phyloP scores from a whole-genome alignment of 1,284 basidiomycete genomes.

The Austroboletus novae-zelandiae region DNA sequence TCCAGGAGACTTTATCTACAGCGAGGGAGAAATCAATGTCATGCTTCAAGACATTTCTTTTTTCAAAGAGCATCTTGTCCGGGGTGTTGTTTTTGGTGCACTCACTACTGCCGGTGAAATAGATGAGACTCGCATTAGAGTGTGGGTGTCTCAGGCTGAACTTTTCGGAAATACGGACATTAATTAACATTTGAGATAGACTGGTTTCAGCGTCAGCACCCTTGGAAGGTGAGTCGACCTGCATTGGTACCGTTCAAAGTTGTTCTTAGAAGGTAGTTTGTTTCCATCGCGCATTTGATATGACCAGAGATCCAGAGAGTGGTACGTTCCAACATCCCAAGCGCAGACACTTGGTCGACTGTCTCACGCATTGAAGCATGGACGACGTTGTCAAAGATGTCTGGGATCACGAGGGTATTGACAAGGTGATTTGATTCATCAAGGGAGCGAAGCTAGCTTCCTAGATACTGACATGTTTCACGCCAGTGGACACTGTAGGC shows the following conservation, averaged over 20 bases:
- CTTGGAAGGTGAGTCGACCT: constrained; percentile 52
- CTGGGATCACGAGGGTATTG: constrained; percentile 68
- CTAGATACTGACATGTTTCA: constrained; percentile 1
- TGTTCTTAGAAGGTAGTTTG: constrained; percentile 49
- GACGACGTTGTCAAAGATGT: constrained; percentile 49
- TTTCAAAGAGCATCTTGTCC: constrained; percentile 56
- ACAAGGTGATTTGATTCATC: constrained; percentile 53
- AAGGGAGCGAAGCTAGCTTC: neutral
- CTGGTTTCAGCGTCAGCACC: constrained; percentile 58
- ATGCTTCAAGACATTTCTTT: constrained; percentile 70
- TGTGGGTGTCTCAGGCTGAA: constrained; percentile 34
- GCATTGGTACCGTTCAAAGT: neutral
- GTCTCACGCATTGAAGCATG: constrained; percentile 43
- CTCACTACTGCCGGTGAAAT: constrained; percentile 59
- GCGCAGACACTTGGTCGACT: neutral
- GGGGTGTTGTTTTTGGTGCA: constrained; percentile 71
- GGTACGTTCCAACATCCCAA: constrained; percentile 36
- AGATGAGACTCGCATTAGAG: constrained; percentile 51
- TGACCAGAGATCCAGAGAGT: constrained; percentile 55
- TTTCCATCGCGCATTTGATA: constrained; percentile 82
- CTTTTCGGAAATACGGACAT: neutral
- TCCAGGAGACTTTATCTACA: constrained; percentile 74
- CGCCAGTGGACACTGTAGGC: constrained; percentile 50
- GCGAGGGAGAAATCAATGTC: constrained; percentile 57
- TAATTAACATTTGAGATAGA: constrained; percentile 33